Evolutionary conservation across 2,329 filamentous ascomycete species (phyloP), one percentile per base, ranked within the genome.

Genomic region (Colletotrichum liriopes): DNA sequence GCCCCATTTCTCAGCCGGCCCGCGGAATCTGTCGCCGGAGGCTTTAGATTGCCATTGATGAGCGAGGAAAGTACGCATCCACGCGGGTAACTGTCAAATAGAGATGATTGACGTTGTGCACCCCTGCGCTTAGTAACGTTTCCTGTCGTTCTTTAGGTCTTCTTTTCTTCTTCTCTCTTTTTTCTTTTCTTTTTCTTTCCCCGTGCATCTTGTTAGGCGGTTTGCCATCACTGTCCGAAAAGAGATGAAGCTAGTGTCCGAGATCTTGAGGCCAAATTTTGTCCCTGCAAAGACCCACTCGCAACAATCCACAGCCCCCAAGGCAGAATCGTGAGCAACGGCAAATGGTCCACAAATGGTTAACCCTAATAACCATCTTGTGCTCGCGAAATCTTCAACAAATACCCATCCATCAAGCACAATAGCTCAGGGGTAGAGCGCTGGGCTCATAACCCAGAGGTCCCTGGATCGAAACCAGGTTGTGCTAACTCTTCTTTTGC

Each of bases 351-450:
- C 61, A 55, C 61, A 41, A 8, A 11, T 32, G 11, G 16, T 23
- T 11, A 55, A 18, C 61, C 61, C 26, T 64, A 64, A 64, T 64
- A 7, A 7, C 0, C 14, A 6, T 7, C 23, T 11, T 55, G 37
- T 7, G 18, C 2, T 39, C 16, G 3, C 0, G 1, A 0, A 0
- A 11, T 2, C 3, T 0, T 0, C 23, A 54, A 23, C 37, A 35
- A 55, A 2, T 35, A 29, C 37, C 39, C 35, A 47, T 32, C 1
- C 1, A 29, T 47, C 51, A 70, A 70, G 67, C 67, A 70, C 67
- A 66, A 66, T 70, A 70, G 67, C 67, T 70, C 67, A 70, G 67
- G 67, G 67, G 67, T 66, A 69, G 67, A 69, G 67, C 67, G 67
- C 67, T 69, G 67, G 67, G 67, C 67, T 69, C 67, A 69, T 69